phyloP scores from a whole-genome alignment of 2,329 filamentous ascomycete species.

The Aspergillaceae sp. region DNA sequence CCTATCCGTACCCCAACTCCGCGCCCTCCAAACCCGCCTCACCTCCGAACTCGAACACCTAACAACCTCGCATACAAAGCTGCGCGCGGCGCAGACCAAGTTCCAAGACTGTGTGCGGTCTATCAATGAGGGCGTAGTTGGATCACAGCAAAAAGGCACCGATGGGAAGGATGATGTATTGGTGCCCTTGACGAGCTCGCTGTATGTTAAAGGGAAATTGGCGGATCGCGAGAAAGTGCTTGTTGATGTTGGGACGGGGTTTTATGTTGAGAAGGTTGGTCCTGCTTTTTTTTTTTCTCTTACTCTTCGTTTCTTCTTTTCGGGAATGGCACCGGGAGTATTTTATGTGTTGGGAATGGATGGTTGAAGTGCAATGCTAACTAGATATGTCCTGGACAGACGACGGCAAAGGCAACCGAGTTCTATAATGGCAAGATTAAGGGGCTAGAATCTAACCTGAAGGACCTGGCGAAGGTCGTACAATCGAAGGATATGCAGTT shows the following conservation, averaged over 20 bases:
- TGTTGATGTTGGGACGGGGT: constrained; percentile 89
- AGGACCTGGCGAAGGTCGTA: constrained; percentile 60
- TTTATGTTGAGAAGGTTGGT: constrained; percentile 80
- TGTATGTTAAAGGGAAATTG: constrained; percentile 83
- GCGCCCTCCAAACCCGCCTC: constrained; percentile 87
- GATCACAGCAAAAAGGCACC: constrained; percentile 26
- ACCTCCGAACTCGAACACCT: constrained; percentile 95
- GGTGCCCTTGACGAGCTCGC: constrained; percentile 87
- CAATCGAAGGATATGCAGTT: constrained; percentile 74
- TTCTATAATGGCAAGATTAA: constrained; percentile 64
- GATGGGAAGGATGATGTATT: constrained; percentile 51
- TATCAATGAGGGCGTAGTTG: constrained; percentile 53
- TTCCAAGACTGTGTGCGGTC: constrained; percentile 83
- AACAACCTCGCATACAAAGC: constrained; percentile 77
- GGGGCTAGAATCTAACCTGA: constrained; percentile 55
- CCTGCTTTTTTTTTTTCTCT: too few relatives aligned
- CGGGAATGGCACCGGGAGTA: neutral
- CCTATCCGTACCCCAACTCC: constrained; percentile 76
- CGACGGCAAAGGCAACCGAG: constrained; percentile 50
- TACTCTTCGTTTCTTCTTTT: too few relatives aligned
- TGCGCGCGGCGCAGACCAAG: constrained; percentile 81
- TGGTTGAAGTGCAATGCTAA: neutral
- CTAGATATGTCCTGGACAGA: constrained; percentile 25
- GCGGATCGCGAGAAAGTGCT: constrained; percentile 67
- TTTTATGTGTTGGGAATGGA: neutral